Percentiles rank a stretch among this genome's conserved stretches.
phyloP scores from a whole-genome alignment of 805 yeast species.

The Candida namnaoensis region DNA sequence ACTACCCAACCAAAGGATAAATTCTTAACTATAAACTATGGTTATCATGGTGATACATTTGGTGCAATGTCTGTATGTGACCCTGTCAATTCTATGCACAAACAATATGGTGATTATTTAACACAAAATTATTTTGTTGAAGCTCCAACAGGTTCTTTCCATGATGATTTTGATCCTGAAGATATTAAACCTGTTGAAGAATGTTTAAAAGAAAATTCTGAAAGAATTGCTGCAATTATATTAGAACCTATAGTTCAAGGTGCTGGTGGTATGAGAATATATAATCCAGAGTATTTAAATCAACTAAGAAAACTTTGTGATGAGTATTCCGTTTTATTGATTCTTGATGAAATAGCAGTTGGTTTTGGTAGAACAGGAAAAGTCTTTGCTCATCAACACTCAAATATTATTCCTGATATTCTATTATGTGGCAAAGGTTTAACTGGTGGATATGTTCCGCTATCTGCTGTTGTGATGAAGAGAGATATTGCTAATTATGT shows the following conservation, averaged over 20 bases:
- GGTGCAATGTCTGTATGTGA: conserved; percentile 30
- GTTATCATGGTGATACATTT: conserved; percentile 29
- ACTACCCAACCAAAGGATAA: conserved; percentile 12
- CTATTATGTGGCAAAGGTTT: conserved; percentile 18
- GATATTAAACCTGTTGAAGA: conserved; percentile 18
- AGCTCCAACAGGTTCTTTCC: conserved; percentile 10
- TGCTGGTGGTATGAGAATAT: conserved; percentile 26
- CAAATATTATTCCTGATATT: conserved; percentile 17
- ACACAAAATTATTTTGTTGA: conserved; percentile 16
- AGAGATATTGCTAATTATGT: not conserved
- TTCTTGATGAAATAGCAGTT: conserved; percentile 28
- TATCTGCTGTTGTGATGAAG: conserved; percentile 14
- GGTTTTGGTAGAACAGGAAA: conserved; percentile 27
- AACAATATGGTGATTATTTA: conserved; percentile 20
- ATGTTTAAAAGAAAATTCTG: conserved; percentile 18
- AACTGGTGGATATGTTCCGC: conserved; percentile 19
- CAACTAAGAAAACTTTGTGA: conserved; percentile 22
- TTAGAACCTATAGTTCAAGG: conserved; percentile 28
- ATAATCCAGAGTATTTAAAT: conserved; percentile 21
- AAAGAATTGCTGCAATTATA: conserved; percentile 24
- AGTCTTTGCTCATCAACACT: conserved; percentile 25
- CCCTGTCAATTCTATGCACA: conserved; percentile 21
- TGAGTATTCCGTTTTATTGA: conserved; percentile 21
- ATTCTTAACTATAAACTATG: conserved; percentile 22
- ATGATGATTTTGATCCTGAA: conserved; percentile 9